Percentiles rank a stretch among this genome's conserved stretches.
These are phyloP conservation scores for Penicillium roqueforti DNA, from an alignment of 495 filamentous ascomycete genomes.

Conservation along the genomic window DNA sequence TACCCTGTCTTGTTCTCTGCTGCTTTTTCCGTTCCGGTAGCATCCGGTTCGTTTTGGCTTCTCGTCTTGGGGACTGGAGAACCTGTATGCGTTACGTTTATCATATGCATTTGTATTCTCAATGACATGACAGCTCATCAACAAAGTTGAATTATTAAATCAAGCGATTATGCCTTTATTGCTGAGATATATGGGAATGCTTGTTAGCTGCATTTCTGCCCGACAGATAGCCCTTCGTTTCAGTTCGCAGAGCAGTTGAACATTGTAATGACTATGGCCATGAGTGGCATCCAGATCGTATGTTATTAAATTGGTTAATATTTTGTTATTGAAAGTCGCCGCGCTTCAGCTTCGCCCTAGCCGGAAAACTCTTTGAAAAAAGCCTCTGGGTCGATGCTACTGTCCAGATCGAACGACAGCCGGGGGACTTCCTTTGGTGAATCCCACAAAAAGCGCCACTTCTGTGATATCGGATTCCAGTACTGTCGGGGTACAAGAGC, in stretches of 20 bases:
- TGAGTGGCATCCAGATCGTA: neutral
- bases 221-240: neutral
- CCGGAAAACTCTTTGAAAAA: slow-evolving; percentile 8
- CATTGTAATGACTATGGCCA: neutral
- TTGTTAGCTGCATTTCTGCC: neutral
- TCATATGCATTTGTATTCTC: slow-evolving; percentile 1
- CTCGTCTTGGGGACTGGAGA: neutral
- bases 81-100: neutral
- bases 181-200: neutral
- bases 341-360: neutral
- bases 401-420: slow-evolving; percentile 11
- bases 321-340: neutral
- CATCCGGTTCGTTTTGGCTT: neutral
- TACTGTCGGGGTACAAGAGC: slow-evolving; percentile 33
- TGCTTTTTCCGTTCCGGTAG: neutral
- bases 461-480: slow-evolving; percentile 18
- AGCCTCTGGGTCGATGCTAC: slow-evolving; percentile 7
- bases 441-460: slow-evolving; percentile 28
- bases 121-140: neutral
- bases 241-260: neutral
- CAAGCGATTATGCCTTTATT: neutral
- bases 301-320: neutral
- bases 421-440: slow-evolving; percentile 12
- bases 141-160: neutral
- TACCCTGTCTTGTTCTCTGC: neutral